A percentile compares a stretch with the other conserved stretches of the same genome.
These are phyloP conservation scores for Porpolomopsis calyptriformis DNA, from an alignment of 768 basidiomycete genomes.

Conservation along the genomic window DNA sequence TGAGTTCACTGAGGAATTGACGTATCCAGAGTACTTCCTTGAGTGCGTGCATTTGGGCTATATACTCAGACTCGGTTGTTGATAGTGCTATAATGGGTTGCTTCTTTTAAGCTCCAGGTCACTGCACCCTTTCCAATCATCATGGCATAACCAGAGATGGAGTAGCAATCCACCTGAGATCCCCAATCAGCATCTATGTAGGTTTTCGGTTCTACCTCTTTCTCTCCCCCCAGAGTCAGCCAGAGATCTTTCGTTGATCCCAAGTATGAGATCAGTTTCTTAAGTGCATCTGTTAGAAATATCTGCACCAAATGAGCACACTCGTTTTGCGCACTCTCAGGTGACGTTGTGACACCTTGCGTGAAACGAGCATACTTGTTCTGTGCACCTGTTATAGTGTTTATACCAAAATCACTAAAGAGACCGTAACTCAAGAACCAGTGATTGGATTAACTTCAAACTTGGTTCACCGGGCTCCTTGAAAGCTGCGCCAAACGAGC, in stretches of 20 bases:
- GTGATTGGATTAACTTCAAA: too few species aligned
- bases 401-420: too few species aligned
- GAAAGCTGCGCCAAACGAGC: slow-evolving; percentile 19
- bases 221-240: not conserved
- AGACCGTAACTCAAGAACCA: too few species aligned
- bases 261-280: not conserved
- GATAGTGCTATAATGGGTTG: slow-evolving; percentile 14
- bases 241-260: not conserved
- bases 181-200: slow-evolving; percentile 12
- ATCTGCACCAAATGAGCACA: too few species aligned
- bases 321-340: too few species aligned
- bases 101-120: slow-evolving; percentile 17
- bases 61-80: slow-evolving; percentile 13
- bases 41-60: slow-evolving; percentile 12
- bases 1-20: slow-evolving; percentile 12
- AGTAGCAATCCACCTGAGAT: slow-evolving; percentile 11
- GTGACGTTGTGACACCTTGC: too few species aligned
- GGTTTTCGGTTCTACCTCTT: not conserved
- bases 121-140: slow-evolving; percentile 16
- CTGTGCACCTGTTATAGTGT: too few species aligned
- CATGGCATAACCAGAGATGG: slow-evolving; percentile 19
- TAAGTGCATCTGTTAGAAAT: too few species aligned
- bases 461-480: too few species aligned
- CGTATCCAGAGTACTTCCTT: slow-evolving; percentile 19
- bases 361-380: too few species aligned